Percentiles rank a stretch among this genome's conserved stretches.
These are phyloP conservation scores for Annona cherimola DNA, from an alignment of 164 flowering plant genomes.

Conservation along the genomic window DNA sequence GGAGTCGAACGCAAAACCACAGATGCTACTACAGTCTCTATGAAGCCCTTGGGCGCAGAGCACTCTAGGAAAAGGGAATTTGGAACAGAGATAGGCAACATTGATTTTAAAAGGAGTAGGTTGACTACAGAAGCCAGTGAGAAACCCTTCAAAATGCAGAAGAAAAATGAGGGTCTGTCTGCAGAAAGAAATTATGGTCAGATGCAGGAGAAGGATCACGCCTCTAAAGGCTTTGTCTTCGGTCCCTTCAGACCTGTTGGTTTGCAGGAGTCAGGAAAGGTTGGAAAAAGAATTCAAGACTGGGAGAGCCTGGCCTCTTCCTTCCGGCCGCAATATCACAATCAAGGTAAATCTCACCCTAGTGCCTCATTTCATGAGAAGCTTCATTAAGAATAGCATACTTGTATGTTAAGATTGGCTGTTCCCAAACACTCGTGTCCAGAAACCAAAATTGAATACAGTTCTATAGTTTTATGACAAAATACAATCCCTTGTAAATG, in stretches of 20 bases:
- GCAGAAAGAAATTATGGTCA: slow-evolving; percentile 16
- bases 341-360: slow-evolving; percentile 55
- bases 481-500: too few species aligned
- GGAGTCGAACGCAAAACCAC: slow-evolving; percentile 39
- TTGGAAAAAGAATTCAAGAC: slow-evolving; percentile 33
- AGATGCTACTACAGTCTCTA: slow-evolving; percentile 1
- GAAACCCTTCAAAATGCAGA: slow-evolving; percentile 13
- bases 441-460: too few species aligned
- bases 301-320: slow-evolving; percentile 61
- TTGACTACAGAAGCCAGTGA: slow-evolving; percentile 18
- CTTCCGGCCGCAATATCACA: slow-evolving; percentile 73
- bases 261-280: slow-evolving; percentile 26
- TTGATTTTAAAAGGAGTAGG: slow-evolving; percentile 42
- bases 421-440: too few species aligned
- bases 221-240: slow-evolving; percentile 45
- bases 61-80: slow-evolving; percentile 59
- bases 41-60: slow-evolving; percentile 3
- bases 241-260: slow-evolving; percentile 80
- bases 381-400: neutral
- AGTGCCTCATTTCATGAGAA: neutral
- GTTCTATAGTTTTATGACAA: too few species aligned
- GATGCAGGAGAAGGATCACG: slow-evolving; percentile 18
- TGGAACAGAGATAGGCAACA: slow-evolving; percentile 76
- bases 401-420: too few species aligned
- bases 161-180: slow-evolving; percentile 26